phyloP scores from a whole-genome alignment of 352 stramenopile genomes.

The Ochromonadaceae sp. region DNA sequence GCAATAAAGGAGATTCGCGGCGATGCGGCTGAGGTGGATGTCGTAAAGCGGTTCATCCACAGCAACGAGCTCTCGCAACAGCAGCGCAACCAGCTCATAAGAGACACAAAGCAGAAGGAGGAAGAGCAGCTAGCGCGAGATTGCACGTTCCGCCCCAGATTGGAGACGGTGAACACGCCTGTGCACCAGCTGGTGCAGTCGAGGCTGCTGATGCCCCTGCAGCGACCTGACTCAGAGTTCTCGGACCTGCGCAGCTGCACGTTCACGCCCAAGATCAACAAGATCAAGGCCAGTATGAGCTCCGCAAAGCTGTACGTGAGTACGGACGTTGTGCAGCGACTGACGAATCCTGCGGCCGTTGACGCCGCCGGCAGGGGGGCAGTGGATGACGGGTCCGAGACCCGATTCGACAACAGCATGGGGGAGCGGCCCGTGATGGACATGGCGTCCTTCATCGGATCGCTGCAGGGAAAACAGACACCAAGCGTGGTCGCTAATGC shows the following conservation, averaged over 20 bases:
- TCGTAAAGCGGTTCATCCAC: background rate
- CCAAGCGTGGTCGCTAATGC: background rate
- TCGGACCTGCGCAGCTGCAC: too few relatives aligned
- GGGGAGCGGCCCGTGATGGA: background rate
- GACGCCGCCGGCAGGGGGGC: too few relatives aligned
- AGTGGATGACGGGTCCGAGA: too few relatives aligned
- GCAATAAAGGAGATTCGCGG: conserved; percentile 2
- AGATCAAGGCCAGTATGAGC: background rate
- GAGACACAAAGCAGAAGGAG: background rate
- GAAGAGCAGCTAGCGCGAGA: background rate
- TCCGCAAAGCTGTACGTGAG: conserved; percentile 1
- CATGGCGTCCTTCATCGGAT: background rate
- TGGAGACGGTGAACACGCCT: background rate
- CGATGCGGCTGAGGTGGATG: background rate
- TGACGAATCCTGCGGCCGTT: background rate
- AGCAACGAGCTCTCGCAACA: background rate
- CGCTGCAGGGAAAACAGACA: background rate
- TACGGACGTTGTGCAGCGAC: conserved; percentile 5
- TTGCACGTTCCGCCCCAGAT: conserved; percentile 6
- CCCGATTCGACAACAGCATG: too few relatives aligned
- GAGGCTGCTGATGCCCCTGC: too few relatives aligned
- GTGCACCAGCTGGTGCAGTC: background rate
- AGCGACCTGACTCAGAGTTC: too few relatives aligned
- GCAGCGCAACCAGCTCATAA: background rate
- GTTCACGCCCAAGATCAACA: conserved; percentile 16